Conservation (phyloP, 176 grass and related monocot genomes). For the Oryza meridionalis region DNA sequence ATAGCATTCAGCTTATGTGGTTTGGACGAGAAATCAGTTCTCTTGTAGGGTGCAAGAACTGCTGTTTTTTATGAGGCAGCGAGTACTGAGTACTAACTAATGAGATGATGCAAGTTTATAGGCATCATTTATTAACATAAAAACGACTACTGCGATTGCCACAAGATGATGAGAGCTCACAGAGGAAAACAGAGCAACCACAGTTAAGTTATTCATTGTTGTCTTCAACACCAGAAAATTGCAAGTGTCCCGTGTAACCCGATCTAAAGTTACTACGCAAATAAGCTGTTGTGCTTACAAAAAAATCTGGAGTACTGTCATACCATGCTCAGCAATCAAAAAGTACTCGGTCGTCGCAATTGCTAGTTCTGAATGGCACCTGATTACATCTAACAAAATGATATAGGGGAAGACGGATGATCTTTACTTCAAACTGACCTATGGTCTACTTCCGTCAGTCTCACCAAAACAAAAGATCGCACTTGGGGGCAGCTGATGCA, state of each 20-base stretch:
- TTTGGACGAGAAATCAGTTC: too few species aligned
- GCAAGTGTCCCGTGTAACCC: not conserved
- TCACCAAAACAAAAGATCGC: constrained; percentile 35
- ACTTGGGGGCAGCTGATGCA: not conserved
- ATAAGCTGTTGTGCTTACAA: constrained; percentile 33
- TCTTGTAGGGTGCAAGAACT: too few species aligned
- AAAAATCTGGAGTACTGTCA: constrained; percentile 31
- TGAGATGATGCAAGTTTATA: too few species aligned
- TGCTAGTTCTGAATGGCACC: constrained; percentile 29
- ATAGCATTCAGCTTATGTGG: too few species aligned
- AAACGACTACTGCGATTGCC: not conserved
- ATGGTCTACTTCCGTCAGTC: constrained; percentile 37
- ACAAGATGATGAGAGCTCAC: not conserved
- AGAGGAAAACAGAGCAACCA: not conserved
- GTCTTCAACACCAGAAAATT: not conserved
- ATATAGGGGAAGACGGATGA: constrained; percentile 10
- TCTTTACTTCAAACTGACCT: constrained; percentile 26
- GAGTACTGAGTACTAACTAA: too few species aligned
- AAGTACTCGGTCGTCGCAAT: constrained; percentile 14
- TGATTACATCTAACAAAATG: constrained; percentile 2
- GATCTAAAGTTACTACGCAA: constrained; percentile 27
- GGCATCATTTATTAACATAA: not conserved
- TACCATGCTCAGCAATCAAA: constrained; percentile 38
- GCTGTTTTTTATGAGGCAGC: too few species aligned
- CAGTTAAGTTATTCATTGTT: not conserved